Evolutionary conservation across 352 stramenopile genomes (phyloP).

Genomic region (Pythium pectinolyticum): DNA sequence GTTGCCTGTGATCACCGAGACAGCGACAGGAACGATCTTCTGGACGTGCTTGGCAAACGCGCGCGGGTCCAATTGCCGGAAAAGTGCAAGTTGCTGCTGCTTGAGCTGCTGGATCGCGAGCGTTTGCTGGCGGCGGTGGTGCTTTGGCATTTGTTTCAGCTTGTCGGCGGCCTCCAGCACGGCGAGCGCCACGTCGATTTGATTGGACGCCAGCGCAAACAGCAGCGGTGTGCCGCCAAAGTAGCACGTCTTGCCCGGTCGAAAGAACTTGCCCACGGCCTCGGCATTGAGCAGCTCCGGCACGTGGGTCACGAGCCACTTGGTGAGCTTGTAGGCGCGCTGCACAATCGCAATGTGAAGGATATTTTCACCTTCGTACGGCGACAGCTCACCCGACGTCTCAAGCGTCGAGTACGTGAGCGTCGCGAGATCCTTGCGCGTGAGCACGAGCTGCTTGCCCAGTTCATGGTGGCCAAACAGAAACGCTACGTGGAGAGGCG

Average conservation of each 20-base stretch:
- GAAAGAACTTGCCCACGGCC: slow-evolving; percentile 54
- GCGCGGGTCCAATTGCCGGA: slow-evolving; percentile 10
- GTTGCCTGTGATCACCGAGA: not conserved
- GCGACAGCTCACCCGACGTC: slow-evolving; percentile 30
- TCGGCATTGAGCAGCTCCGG: slow-evolving; percentile 48
- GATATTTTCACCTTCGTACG: slow-evolving; percentile 65
- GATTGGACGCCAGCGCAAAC: slow-evolving; percentile 58
- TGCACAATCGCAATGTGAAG: slow-evolving; percentile 71
- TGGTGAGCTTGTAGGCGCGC: slow-evolving; percentile 34
- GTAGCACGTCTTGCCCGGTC: slow-evolving; percentile 52
- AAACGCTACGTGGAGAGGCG: slow-evolving; percentile 55
- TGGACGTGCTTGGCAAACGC: slow-evolving; percentile 19
- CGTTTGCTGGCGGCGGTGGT: not conserved
- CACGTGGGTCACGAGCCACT: slow-evolving; percentile 39
- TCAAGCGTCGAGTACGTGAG: slow-evolving; percentile 44
- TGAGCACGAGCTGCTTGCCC: slow-evolving; percentile 43
- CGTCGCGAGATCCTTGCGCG: slow-evolving; percentile 29
- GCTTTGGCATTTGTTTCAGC: slow-evolving; percentile 17
- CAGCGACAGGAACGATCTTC: slow-evolving; percentile 1
- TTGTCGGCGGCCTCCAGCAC: slow-evolving; percentile 38
- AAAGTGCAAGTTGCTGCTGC: slow-evolving; percentile 14
- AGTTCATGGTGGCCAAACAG: slow-evolving; percentile 61
- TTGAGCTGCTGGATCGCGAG: not conserved
- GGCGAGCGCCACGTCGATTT: slow-evolving; percentile 43
- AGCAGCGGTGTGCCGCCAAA: slow-evolving; percentile 57